Evolutionary conservation across 345 rosid species (phyloP), one percentile per base, ranked within the genome.

Genomic region (Hypericum perforatum): DNA sequence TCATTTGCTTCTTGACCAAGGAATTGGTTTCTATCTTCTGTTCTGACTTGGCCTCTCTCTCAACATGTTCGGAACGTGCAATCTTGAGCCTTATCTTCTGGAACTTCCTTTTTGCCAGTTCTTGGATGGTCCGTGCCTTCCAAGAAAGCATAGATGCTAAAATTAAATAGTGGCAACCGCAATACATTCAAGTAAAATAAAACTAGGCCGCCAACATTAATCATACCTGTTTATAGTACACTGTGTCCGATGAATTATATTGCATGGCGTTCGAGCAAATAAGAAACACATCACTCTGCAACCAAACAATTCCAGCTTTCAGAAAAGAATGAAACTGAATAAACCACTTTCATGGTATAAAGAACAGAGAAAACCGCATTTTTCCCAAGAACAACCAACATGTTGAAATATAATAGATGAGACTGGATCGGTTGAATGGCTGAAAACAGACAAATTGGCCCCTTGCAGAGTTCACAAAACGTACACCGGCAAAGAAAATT

Each of bases 261-360:
- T 66, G 79, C 95, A 84, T 84, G 39, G 95, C 92, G 63, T 86
- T 86, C 54, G 92, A 77, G 81, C 92, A 86, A 62, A 86, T 81
- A 53, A 84, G 65, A 60, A 79, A 74, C 46, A 84, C 66, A 41
- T 86, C 95, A 53, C 78, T 76, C 95, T 86, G 83, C 81, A 81
- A 47, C 54, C 9, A 10, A 71, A 71, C 46, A 70, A 62, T 66
- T 45, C 41, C 45, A 65, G 7, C 29, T 13, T 13, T 46, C 9
- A 46, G 3, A 22, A 22, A 4, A 22, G 32, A 22, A 22, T 22
- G 32, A 22, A 22, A 22, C 32, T 22, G 32, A 22, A 22, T 22
- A 4, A 22, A 22, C 2, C 32, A 22, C 32, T 22, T 22, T 22
- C 32, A 22, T 22, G 32, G 32, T 22, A 22, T 22, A 22, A 22